Evolutionary conservation across 2,329 filamentous ascomycete genomes (phyloP).

Genomic region (Pyricularia pennisetigena): DNA sequence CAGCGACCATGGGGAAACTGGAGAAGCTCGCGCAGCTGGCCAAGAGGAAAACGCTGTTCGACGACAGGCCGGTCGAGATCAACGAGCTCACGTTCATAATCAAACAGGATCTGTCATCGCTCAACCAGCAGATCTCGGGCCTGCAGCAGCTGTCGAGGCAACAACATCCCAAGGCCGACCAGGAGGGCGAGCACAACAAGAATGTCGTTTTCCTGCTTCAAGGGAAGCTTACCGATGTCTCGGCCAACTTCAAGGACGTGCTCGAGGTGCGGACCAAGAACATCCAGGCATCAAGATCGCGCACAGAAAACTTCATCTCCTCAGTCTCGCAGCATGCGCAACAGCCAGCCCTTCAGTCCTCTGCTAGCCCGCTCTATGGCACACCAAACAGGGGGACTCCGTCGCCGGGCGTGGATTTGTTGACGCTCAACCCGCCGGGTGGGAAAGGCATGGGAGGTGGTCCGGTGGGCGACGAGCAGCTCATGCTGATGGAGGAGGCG

Average conservation of each 20-base stretch:
- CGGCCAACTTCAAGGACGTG: constrained; percentile 94
- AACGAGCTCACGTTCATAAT: constrained; percentile 87
- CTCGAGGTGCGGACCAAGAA: constrained; percentile 95
- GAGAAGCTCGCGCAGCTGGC: constrained; percentile 89
- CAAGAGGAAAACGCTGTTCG: constrained; percentile 93
- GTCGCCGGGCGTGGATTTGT: constrained; percentile 60
- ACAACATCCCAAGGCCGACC: constrained; percentile 62
- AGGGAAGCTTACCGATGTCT: constrained; percentile 84
- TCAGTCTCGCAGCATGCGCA: constrained; percentile 73
- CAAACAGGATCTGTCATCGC: constrained; percentile 82
- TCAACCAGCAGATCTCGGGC: constrained; percentile 77
- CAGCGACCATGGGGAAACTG: constrained; percentile 86
- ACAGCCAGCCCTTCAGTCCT: constrained; percentile 48
- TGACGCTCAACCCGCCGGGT: constrained; percentile 63
- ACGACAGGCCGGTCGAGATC: constrained; percentile 93
- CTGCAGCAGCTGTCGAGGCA: constrained; percentile 71
- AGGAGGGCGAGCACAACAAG: constrained; percentile 95
- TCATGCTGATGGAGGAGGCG: constrained; percentile 90
- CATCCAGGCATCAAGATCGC: constrained; percentile 83
- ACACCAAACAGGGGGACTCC: constrained; percentile 60
- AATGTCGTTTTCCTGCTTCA: constrained; percentile 90
- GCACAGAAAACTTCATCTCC: constrained; percentile 95
- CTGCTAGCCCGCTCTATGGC: constrained; percentile 75
- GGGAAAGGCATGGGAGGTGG: constrained; percentile 19
- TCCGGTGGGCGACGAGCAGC: constrained; percentile 70